phyloP scores from a whole-genome alignment of 2,329 filamentous ascomycete species.

The Trichoderma afroharzianum region DNA sequence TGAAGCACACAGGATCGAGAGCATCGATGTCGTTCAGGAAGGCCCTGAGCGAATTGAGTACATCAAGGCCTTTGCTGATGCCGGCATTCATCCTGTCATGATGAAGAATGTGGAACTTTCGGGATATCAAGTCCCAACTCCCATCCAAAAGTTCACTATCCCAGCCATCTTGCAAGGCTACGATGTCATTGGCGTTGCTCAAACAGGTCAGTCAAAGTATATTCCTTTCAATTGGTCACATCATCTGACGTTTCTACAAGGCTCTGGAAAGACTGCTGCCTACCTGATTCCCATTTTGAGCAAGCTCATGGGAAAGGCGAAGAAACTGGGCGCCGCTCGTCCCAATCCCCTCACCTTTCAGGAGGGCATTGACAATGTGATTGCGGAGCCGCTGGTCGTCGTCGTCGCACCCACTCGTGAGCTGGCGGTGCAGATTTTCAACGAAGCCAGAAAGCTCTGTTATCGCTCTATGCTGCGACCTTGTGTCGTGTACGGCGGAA shows the following conservation, averaged over 20 bases:
- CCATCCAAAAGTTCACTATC: constrained; percentile 82
- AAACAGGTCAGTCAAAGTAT: constrained; percentile 64
- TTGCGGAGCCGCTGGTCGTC: constrained; percentile 83
- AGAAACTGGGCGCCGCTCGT: constrained; percentile 75
- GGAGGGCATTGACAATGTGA: constrained; percentile 46
- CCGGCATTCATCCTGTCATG: constrained; percentile 83
- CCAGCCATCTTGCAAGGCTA: constrained; percentile 72
- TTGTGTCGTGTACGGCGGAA: constrained; percentile 84
- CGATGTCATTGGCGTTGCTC: constrained; percentile 85
- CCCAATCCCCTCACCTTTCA: constrained; percentile 61
- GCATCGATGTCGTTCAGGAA: constrained; percentile 56
- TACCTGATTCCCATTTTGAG: constrained; percentile 88
- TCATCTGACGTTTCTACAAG: constrained; percentile 41
- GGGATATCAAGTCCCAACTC: constrained; percentile 70
- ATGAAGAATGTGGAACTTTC: constrained; percentile 70
- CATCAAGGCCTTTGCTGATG: constrained; percentile 62
- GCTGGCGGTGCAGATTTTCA: constrained; percentile 90
- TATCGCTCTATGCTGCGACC: constrained; percentile 94
- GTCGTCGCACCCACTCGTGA: constrained; percentile 86
- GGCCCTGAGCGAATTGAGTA: constrained; percentile 50
- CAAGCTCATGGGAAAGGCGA: constrained; percentile 92
- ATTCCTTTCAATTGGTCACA: neutral
- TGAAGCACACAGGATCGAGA: constrained; percentile 42
- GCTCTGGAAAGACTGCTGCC: constrained; percentile 93
- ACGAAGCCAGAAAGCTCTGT: constrained; percentile 86